Base-by-base conservation (phyloP, 768 basidiomycete species). In the Hysterangium stoloniferum region DNA sequence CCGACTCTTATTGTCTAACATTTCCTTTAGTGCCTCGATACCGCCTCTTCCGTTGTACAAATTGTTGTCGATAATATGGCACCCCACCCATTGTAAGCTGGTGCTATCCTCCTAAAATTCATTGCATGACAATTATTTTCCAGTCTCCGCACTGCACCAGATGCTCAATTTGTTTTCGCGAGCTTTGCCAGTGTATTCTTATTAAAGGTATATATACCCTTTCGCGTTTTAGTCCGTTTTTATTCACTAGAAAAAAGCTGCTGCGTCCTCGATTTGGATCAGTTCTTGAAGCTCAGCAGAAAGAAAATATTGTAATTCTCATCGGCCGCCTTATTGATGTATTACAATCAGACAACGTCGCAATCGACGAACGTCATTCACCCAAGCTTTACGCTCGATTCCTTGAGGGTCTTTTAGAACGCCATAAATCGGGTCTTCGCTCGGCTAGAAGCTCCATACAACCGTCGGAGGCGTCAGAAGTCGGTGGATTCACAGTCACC, bases 51-150 rank as follows among this genome's bases (percentile, higher is more conserved):
- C 49, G 35, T 45, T 43, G 22, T 50, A 22, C 27, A 27, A 6
- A 54, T 45, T 20, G 46, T 56, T 6, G 54, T 60, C 24, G 58
- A 58, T 0, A 45, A 45, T 6, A 51, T 58, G 31, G 53, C 59
- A 5, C 58, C 56, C 17, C 48, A 56, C 1, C 49, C 49, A 11
- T 51, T 51, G 49, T 51, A 31, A 9, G 49, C 29, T 37, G 6
- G 3, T 4, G 4, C 31, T 29, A 28, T 42, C 37, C 34, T 4
- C 47, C 73, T 56, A 66, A 66, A 54, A 79, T 79, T 17, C 69
- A 50, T 68, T 47, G 80, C 62, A 68, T 79, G 82, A 44, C 43
- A 76, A 67, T 6, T 28, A 46, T 32, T 32, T 48, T 33, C 37
- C 9, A 57, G 54, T 41, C 40, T 60, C 13, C 41, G 59, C 20